phyloP scores from a whole-genome alignment of 805 yeast species.

The Nakazawaea pomicola region DNA sequence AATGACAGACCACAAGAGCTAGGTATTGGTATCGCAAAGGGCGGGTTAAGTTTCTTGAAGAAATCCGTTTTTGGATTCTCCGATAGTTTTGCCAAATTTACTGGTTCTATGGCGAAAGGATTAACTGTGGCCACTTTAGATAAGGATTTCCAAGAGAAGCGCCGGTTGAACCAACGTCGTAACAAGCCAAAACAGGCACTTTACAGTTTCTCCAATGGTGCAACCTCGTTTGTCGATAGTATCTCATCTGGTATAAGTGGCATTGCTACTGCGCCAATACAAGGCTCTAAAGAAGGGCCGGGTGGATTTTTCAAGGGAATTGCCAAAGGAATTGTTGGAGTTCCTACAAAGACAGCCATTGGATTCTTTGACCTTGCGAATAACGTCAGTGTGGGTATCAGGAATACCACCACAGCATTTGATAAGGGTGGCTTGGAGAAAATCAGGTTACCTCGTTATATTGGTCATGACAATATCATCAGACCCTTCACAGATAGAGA shows the following conservation, averaged over 20 bases:
- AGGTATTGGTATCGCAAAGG: slow-evolving; percentile 93
- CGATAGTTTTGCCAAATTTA: slow-evolving; percentile 87
- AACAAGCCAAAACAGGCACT: slow-evolving; percentile 82
- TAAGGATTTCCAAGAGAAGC: slow-evolving; percentile 71
- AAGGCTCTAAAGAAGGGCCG: slow-evolving; percentile 89
- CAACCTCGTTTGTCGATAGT: slow-evolving; percentile 83
- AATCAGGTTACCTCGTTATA: slow-evolving; percentile 76
- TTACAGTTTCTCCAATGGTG: slow-evolving; percentile 80
- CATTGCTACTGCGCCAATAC: slow-evolving; percentile 82
- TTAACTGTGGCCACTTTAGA: slow-evolving; percentile 88
- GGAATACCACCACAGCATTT: slow-evolving; percentile 86
- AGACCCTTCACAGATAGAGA: slow-evolving; percentile 73
- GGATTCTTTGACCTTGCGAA: slow-evolving; percentile 92
- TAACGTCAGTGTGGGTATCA: slow-evolving; percentile 89
- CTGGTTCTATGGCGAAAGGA: slow-evolving; percentile 94
- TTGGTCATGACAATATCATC: slow-evolving; percentile 68
- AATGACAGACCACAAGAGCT: slow-evolving; percentile 94
- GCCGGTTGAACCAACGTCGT: slow-evolving; percentile 70
- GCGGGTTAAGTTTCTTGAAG: slow-evolving; percentile 89
- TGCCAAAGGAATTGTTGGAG: slow-evolving; percentile 91
- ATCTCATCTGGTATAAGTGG: slow-evolving; percentile 86
- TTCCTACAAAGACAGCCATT: slow-evolving; percentile 95
- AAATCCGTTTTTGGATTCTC: slow-evolving; percentile 93
- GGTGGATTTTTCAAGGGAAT: slow-evolving; percentile 89
- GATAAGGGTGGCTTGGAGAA: slow-evolving; percentile 74